Evolutionary conservation across 2,329 filamentous ascomycete species (phyloP).

Genomic region (Tolypocladium amazonense): DNA sequence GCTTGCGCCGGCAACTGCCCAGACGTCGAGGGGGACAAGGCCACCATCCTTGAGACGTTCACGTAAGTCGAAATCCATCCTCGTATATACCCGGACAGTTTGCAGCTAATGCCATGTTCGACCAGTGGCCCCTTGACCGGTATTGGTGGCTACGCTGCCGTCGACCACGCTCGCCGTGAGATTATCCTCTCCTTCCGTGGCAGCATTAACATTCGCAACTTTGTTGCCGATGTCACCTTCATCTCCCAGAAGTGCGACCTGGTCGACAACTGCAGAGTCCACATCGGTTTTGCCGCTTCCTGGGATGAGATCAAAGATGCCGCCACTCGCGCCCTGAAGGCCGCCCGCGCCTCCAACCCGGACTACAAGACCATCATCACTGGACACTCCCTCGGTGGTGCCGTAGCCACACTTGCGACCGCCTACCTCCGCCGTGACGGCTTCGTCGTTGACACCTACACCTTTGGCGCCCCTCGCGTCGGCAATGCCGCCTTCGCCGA

Average conservation of each 20-base stretch:
- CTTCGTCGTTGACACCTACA: constrained; percentile 44
- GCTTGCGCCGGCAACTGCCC: constrained; percentile 35
- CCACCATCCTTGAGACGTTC: constrained; percentile 32
- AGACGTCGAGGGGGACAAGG: constrained; percentile 29
- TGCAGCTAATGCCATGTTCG: constrained; percentile 5
- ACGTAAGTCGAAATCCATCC: constrained; percentile 15
- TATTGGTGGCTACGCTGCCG: constrained; percentile 38
- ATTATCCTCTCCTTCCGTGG: constrained; percentile 54
- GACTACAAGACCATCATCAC: constrained; percentile 44
- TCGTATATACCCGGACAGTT: background rate
- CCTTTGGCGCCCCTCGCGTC: constrained; percentile 56
- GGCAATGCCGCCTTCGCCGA: constrained; percentile 45
- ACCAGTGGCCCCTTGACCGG: constrained; percentile 30
- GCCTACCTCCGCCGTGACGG: constrained; percentile 42
- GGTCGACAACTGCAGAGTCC: constrained; percentile 34
- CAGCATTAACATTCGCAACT: constrained; percentile 48
- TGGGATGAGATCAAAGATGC: constrained; percentile 41
- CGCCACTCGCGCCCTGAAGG: constrained; percentile 31
- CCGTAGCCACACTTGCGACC: constrained; percentile 49
- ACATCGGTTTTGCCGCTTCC: constrained; percentile 47
- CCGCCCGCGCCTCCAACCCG: constrained; percentile 35
- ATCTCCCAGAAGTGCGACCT: constrained; percentile 16
- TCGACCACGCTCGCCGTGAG: constrained; percentile 35
- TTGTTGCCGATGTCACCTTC: constrained; percentile 41
- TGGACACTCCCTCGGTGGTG: constrained; percentile 60